Percentiles rank a stretch among this genome's conserved stretches.
These are phyloP conservation scores for Nemania abortiva DNA, from an alignment of 2,329 filamentous ascomycete species.

Conservation along the genomic window DNA sequence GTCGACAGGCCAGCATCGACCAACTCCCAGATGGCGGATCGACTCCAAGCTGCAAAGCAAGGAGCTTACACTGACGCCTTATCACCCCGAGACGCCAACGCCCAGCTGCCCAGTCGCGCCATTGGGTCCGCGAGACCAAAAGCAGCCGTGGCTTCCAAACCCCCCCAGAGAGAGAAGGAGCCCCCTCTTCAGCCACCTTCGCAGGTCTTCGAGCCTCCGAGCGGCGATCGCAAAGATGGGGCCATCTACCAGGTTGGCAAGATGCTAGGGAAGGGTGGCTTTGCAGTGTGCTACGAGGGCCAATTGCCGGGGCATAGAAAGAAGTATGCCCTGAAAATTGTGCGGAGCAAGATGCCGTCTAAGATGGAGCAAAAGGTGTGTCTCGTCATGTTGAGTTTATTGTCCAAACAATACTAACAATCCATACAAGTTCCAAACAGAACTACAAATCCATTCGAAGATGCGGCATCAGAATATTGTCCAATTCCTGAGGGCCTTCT, in stretches of 20 bases:
- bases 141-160: conserved; percentile 56
- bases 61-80: conserved; percentile 71
- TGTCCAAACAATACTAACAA: conserved; percentile 29
- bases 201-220: conserved; percentile 71
- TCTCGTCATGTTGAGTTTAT: conserved; percentile 1
- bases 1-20: conserved; percentile 23
- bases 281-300: conserved; percentile 83
- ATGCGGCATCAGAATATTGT: conserved; percentile 97
- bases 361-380: conserved; percentile 87
- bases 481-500: conserved; percentile 93
- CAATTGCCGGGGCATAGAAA: conserved; percentile 74
- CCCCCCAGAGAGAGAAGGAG: conserved; percentile 69
- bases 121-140: conserved; percentile 62
- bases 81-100: conserved; percentile 74
- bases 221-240: conserved; percentile 75
- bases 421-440: conserved; percentile 72
- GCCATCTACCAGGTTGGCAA: conserved; percentile 80
- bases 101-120: conserved; percentile 60
- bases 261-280: conserved; percentile 83
- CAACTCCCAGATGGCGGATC: conserved; percentile 59
- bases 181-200: conserved; percentile 74
- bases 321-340: conserved; percentile 82
- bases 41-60: conserved; percentile 61
- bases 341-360: conserved; percentile 82
- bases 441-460: conserved; percentile 98